These are phyloP conservation scores for Syzygium aromaticum DNA, from an alignment of 345 rosid species.

Conservation along the genomic window DNA sequence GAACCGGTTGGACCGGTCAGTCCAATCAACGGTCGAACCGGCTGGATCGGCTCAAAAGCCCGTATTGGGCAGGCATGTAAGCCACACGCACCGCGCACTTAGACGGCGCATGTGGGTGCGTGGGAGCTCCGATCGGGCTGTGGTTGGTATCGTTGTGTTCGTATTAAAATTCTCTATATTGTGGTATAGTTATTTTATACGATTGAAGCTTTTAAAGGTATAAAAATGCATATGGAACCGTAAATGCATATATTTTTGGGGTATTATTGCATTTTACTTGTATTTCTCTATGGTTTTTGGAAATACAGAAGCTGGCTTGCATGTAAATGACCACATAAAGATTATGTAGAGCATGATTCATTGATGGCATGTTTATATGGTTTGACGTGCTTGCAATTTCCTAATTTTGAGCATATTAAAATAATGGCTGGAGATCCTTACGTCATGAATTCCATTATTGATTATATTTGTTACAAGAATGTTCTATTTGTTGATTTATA, in stretches of 20 bases:
- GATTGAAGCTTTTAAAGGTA: not conserved
- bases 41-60: too few species aligned
- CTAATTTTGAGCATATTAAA: not conserved
- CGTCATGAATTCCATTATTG: not conserved
- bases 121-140: rapidly evolving
- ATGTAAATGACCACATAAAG: too few species aligned
- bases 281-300: not conserved
- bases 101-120: rapidly evolving
- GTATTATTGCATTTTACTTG: not conserved
- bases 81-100: rapidly evolving
- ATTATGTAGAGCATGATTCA: not conserved
- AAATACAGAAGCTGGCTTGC: not conserved
- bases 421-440: not conserved
- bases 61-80: rapidly evolving
- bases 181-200: not conserved
- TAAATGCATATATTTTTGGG: not conserved
- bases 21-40: too few species aligned
- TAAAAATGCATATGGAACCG: not conserved
- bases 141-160: not conserved
- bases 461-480: too few species aligned
- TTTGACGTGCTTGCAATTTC: not conserved
- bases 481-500: too few species aligned
- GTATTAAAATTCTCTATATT: too few species aligned
- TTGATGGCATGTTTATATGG: not conserved
- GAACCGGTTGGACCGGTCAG: too few species aligned